A percentile compares a stretch with the other conserved stretches of the same genome.
Conservation (phyloP, 805 yeast species). For the Nakazawaea anatomiae region DNA sequence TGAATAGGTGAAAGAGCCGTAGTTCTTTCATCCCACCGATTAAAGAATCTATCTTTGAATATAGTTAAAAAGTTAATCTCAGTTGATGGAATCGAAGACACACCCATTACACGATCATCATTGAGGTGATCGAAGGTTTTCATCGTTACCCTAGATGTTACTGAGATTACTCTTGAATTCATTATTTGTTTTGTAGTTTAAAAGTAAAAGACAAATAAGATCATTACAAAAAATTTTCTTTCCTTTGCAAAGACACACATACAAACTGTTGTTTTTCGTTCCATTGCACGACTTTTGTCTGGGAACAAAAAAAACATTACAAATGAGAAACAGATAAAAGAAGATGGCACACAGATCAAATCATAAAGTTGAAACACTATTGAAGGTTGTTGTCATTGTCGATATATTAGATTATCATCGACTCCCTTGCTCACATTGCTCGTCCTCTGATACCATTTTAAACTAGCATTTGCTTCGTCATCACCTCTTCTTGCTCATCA, state of each 20-base stretch:
- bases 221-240: background rate
- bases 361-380: too few species aligned
- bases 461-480: too few species aligned
- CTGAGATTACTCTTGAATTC: slow-evolving; percentile 1
- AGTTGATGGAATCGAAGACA: background rate
- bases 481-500: too few species aligned
- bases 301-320: too few species aligned
- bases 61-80: background rate
- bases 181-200: background rate
- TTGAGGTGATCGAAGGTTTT: background rate
- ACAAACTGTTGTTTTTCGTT: too few species aligned
- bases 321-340: too few species aligned
- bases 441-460: too few species aligned
- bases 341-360: too few species aligned
- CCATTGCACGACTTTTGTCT: too few species aligned
- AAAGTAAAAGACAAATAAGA: background rate
- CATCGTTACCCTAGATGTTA: background rate
- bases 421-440: background rate
- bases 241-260: too few species aligned
- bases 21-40: slow-evolving; percentile 15
- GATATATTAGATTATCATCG: background rate
- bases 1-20: slow-evolving; percentile 28
- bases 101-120: background rate
- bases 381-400: background rate
- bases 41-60: slow-evolving; percentile 16